Conservation (phyloP, 169 alveolate genomes). For the Besnoitia besnoiti region DNA sequence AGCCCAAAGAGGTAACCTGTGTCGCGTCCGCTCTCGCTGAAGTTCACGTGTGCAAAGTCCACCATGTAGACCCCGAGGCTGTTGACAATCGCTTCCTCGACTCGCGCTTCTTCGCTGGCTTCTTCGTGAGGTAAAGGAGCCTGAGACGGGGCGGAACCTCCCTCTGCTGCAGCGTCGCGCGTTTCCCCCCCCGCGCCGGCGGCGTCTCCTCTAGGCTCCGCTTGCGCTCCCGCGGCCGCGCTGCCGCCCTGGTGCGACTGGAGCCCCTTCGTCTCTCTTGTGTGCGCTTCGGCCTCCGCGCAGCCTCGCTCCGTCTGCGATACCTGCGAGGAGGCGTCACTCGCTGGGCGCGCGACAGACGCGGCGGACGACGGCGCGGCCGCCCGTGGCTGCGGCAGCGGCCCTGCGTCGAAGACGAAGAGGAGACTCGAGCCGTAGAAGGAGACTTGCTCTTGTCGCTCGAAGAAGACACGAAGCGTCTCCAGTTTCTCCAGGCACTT, state of each 20-base stretch:
- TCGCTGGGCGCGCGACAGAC: no score
- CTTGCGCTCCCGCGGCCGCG: background rate
- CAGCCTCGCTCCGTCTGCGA: no score
- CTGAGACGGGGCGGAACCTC: no score
- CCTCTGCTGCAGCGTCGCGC: background rate
- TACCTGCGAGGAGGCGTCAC: no score
- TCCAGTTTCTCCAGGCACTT: constrained; percentile 7
- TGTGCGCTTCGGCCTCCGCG: background rate
- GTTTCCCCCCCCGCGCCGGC: background rate
- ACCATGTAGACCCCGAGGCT: constrained; percentile 38
- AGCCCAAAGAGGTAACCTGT: constrained; percentile 44
- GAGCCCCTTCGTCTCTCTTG: background rate
- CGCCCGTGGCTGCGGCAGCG: background rate
- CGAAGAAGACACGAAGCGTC: background rate
- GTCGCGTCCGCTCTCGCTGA: background rate
- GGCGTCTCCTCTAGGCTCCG: background rate
- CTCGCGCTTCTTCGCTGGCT: background rate
- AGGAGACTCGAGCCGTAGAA: constrained; percentile 49
- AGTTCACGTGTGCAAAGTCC: constrained; percentile 43
- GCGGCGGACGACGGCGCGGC: background rate
- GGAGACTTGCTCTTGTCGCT: background rate
- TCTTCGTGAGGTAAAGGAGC: no score
- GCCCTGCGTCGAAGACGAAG: constrained; percentile 38
- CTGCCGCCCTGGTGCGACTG: background rate
- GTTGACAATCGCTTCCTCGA: background rate